Base-by-base conservation (phyloP, 1,284 basidiomycete genomes). In the Melampsora larici-populina region DNA sequence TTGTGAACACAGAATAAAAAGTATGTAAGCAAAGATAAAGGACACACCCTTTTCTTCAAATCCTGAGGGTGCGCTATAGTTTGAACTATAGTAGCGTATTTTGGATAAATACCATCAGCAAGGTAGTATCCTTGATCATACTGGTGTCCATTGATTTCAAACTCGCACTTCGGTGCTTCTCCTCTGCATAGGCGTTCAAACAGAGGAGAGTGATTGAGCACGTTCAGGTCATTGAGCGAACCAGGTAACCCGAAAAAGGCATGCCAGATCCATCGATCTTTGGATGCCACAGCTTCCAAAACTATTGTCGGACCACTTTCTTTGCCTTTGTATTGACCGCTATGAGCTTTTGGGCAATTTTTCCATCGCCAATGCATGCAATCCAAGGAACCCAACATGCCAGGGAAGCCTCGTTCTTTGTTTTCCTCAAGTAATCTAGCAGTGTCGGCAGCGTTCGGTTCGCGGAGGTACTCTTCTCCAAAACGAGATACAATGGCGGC, bases 341-440 rank as follows among this genome's bases (percentile, higher is more conserved):
- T n/a, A n/a, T n/a, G n/a, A n/a, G n/a, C n/a, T n/a, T n/a, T n/a
- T n/a, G 55, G 69, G n/a, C 51, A 70, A 49, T 72, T 72, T 24
- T 72, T 72, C 70, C 70, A 62, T 31, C 15, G 31, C 70, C 60
- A 72, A 31, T 72, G 60, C 70, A 58, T 70, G 9, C 69, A 51
- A 36, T 58, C 49, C 2, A 70, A 18, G 5, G 29, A 18, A 4
- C 49, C 70, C 7, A 72, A 26, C 36, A 36, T 63, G 5, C 70
- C 70, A 33, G 69, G 69, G 15, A 70, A 70, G 1, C 58, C 36
- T 0, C 29, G 18, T 18, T 64, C 24, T 46, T n/a, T n/a, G n/a
- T n/a, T n/a, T n/a, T n/a, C n/a, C n/a, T n/a, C n/a, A n/a, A n/a
- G n/a, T n/a, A n/a, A 9, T 18, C 29, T 29, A 5, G n/a, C 29